phyloP scores from a whole-genome alignment of 2,329 filamentous ascomycete genomes.

The Shiraia sp. region DNA sequence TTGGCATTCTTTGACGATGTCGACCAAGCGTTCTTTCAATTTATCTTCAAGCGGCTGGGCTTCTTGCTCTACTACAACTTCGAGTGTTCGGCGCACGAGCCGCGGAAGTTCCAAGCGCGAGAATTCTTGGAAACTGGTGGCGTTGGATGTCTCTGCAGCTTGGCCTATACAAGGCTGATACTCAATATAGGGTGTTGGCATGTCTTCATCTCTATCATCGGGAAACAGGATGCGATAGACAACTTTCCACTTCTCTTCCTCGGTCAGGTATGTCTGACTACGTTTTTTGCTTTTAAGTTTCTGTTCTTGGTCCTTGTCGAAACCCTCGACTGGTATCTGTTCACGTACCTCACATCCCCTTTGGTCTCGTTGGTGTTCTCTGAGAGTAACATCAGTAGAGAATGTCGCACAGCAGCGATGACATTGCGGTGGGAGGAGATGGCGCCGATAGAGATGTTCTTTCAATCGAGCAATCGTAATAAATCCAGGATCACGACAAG shows the following conservation, averaged over 20 bases:
- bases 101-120: constrained; percentile 28
- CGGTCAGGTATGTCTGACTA: constrained; percentile 16
- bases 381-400: constrained; percentile 19
- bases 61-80: constrained; percentile 29
- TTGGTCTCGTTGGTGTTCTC: constrained; percentile 28
- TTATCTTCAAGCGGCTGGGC: constrained; percentile 29
- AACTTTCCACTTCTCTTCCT: constrained; percentile 32
- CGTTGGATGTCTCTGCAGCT: constrained; percentile 11
- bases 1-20: constrained; percentile 29
- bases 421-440: constrained; percentile 29
- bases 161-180: constrained; percentile 16
- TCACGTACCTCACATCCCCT: constrained; percentile 23
- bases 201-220: constrained; percentile 20
- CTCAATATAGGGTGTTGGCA: constrained; percentile 29
- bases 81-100: constrained; percentile 28
- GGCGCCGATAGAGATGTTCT: constrained; percentile 29
- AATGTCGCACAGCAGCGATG: constrained; percentile 28
- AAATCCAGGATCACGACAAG: constrained; percentile 29
- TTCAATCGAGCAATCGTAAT: constrained; percentile 27
- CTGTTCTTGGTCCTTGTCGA: constrained; percentile 30
- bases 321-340: constrained; percentile 24
- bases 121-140: constrained; percentile 27
- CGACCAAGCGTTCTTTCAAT: constrained; percentile 28
- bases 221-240: constrained; percentile 31
- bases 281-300: constrained; percentile 31